Percentiles rank a stretch among this genome's conserved stretches.
Conservation (phyloP, 305 asterid genomes). For the Fraxinus nigra region DNA sequence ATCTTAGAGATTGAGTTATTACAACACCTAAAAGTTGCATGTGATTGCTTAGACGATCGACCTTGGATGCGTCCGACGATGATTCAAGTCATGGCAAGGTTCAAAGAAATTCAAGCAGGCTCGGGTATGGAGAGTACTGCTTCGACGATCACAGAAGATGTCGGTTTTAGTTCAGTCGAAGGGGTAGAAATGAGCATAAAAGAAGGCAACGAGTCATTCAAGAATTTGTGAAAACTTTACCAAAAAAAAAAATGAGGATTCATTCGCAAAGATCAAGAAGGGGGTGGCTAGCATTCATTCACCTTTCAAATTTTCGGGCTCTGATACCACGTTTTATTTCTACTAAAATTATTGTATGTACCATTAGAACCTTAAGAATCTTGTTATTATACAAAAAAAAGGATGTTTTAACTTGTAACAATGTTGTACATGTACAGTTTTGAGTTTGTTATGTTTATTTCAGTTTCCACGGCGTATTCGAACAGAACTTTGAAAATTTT, state of each 20-base stretch:
- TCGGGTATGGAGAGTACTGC: slow-evolving; percentile 58
- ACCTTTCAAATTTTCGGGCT: slow-evolving; percentile 23
- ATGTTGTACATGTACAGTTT: slow-evolving; percentile 66
- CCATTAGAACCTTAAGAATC: slow-evolving; percentile 30
- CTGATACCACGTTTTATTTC: slow-evolving; percentile 26
- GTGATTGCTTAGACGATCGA: slow-evolving; percentile 78
- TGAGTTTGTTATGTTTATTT: slow-evolving; percentile 38
- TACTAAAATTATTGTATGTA: slow-evolving; percentile 45
- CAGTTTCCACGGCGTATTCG: not conserved
- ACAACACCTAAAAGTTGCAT: slow-evolving; percentile 70
- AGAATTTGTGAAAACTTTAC: slow-evolving; percentile 48
- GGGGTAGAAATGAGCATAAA: slow-evolving; percentile 82
- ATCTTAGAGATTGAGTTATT: slow-evolving; percentile 66
- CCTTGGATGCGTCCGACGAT: slow-evolving; percentile 83
- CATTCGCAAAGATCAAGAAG: slow-evolving; percentile 13
- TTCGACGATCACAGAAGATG: slow-evolving; percentile 52
- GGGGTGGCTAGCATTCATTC: slow-evolving; percentile 11
- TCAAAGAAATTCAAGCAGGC: slow-evolving; percentile 83
- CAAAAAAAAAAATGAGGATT: not conserved
- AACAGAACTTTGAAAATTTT: slow-evolving; percentile 25
- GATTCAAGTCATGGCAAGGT: slow-evolving; percentile 82
- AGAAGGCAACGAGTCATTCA: slow-evolving; percentile 75
- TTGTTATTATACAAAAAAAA: slow-evolving; percentile 43
- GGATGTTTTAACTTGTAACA: slow-evolving; percentile 54
- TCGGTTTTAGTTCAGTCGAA: slow-evolving; percentile 43